These are phyloP conservation scores for Coccinonectria pachysandricola DNA, from an alignment of 2,329 filamentous ascomycete species.

Conservation along the genomic window DNA sequence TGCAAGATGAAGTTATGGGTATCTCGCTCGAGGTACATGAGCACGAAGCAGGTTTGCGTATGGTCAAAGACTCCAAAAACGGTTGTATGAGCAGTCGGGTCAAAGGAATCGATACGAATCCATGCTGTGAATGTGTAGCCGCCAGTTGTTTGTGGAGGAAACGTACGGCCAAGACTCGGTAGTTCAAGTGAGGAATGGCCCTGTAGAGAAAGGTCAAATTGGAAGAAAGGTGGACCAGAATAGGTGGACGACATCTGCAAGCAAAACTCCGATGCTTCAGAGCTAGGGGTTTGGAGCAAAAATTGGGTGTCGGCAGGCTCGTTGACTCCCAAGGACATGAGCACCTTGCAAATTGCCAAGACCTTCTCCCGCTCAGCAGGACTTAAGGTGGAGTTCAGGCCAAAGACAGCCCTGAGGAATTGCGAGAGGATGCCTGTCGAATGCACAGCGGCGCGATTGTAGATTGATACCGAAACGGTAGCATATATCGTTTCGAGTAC, in stretches of 20 bases:
- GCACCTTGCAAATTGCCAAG: constrained; percentile 54
- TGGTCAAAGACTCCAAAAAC: constrained; percentile 92
- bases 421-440: constrained; percentile 59
- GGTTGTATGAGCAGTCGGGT: constrained; percentile 77
- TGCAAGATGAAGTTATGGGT: constrained; percentile 91
- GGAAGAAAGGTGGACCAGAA: constrained; percentile 72
- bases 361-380: constrained; percentile 48
- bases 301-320: constrained; percentile 74
- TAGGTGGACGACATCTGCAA: constrained; percentile 65
- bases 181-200: constrained; percentile 89
- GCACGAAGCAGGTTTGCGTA: constrained; percentile 83
- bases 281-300: constrained; percentile 46
- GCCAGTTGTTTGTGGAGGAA: constrained; percentile 67
- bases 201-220: constrained; percentile 83
- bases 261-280: constrained; percentile 55
- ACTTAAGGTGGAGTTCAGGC: constrained; percentile 37
- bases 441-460: constrained; percentile 63
- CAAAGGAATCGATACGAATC: constrained; percentile 82
- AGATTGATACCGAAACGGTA: constrained; percentile 50
- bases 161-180: constrained; percentile 70
- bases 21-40: constrained; percentile 89
- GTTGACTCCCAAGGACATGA: constrained; percentile 68
- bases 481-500: constrained; percentile 54
- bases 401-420: constrained; percentile 53
- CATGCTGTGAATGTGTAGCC: constrained; percentile 89